Percentiles rank a stretch among this genome's conserved stretches.
phyloP scores from a whole-genome alignment of 495 filamentous ascomycete genomes.

The Entonaema liquescens region DNA sequence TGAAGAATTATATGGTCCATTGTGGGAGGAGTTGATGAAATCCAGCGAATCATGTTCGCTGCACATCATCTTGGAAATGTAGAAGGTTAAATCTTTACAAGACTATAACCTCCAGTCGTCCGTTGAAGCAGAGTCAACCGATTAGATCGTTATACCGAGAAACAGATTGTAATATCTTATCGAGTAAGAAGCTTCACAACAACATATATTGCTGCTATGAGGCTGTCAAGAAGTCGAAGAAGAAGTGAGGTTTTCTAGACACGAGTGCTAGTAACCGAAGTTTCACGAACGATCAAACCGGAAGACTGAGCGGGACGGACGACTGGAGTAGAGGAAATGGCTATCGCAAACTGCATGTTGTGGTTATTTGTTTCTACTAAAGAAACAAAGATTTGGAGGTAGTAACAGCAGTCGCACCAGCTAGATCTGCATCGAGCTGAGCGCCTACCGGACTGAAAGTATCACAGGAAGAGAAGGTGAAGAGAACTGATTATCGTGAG shows the following conservation, averaged over 20 bases:
- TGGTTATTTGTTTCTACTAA: slow-evolving; percentile 50
- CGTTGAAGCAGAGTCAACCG: slow-evolving; percentile 62
- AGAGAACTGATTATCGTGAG: slow-evolving; percentile 1
- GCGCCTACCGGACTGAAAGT: slow-evolving; percentile 48
- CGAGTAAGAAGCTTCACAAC: slow-evolving; percentile 51
- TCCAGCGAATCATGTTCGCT: slow-evolving; percentile 56
- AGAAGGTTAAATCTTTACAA: slow-evolving; percentile 38
- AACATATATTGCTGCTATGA: slow-evolving; percentile 41
- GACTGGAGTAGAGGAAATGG: slow-evolving; percentile 59
- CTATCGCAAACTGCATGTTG: slow-evolving; percentile 63
- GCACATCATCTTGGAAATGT: slow-evolving; percentile 61
- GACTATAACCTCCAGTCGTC: slow-evolving; percentile 63
- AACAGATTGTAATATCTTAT: slow-evolving; percentile 54
- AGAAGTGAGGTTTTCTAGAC: slow-evolving; percentile 56
- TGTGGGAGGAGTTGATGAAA: slow-evolving; percentile 53
- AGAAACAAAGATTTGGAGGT: slow-evolving; percentile 43
- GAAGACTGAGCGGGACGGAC: slow-evolving; percentile 64
- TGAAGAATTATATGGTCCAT: slow-evolving; percentile 71
- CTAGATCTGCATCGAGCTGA: slow-evolving; percentile 47
- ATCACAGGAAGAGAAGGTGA: slow-evolving; percentile 23
- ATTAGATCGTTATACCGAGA: slow-evolving; percentile 55
- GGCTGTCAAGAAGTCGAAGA: slow-evolving; percentile 52
- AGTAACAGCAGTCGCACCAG: slow-evolving; percentile 51
- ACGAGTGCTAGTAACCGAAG: slow-evolving; percentile 50
- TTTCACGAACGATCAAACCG: slow-evolving; percentile 64